Evolutionary conservation across 2,329 filamentous ascomycete genomes (phyloP), one percentile per base, ranked within the genome.

Genomic region (Colletotrichum siamense): DNA sequence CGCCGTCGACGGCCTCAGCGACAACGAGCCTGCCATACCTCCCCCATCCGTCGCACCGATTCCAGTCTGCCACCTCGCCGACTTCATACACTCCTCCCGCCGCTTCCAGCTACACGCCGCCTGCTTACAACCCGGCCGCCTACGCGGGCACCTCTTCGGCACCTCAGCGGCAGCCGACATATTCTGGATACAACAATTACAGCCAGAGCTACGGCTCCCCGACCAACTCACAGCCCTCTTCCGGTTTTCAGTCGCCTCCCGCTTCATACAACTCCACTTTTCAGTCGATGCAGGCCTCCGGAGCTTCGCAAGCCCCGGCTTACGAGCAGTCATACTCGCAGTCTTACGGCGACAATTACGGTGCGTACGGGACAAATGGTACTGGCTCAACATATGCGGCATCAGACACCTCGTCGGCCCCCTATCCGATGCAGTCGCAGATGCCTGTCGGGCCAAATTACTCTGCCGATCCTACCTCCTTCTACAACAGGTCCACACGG

Each of bases 101-200:
- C 8, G 68, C 80, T 7, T 66, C 81, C 44, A 87, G 79, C 82
- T 91, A 90, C 80, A 86, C 88, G 28, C 89, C 89, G 44, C 87
- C 87, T 75, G 84, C 89, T 44, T 92, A 92, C 82, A 92, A 92
- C 79, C 91, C 91, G 30, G 90, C 91, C 57, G 90, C 90, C 65
- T 92, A 92, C 83, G 89, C 90, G 69, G 85, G 82, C 78, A 84
- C 88, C 30, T 82, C 82, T n/a, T n/a, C 39, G 32, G 80, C 82
- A 16, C 88, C 89, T 13, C 90, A 92, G 79, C 86, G 90, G 59
- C 88, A 89, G 70, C 83, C 88, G 62, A 89, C 89, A 2, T 88
- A 91, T 73, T 84, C 88, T 63, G 89, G 88, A 32, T 89, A 88
- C 79, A 85, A 81, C 77, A 85, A 81, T 71, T 89, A 90, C 75